Base-by-base conservation (phyloP, 306 rosid genomes). In the Delonix regia region DNA sequence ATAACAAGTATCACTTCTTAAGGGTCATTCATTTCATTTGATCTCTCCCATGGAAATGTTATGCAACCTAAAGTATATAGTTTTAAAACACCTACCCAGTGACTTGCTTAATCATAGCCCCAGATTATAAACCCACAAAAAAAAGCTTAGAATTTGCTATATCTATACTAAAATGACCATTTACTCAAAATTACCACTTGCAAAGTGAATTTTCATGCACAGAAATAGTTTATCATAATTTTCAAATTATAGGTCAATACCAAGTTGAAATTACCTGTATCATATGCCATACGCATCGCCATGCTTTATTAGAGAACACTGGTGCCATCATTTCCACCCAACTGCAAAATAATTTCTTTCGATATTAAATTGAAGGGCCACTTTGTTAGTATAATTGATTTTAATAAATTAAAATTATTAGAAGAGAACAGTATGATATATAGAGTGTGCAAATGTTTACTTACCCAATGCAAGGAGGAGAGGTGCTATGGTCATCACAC, bases 291-390 rank as follows among this genome's bases (percentile, higher is more conserved):
- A 85, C 94, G 55, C 98, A 94, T 81, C 44, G 84, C 98, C 98
- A 94, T 56, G 97, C 88, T 16, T 73, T 85, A 75, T 81, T 89
- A 48, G 98, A 87, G 78, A 94, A 92, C 82, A 94, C 98, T 1
- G 98, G 98, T 45, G 97, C 98, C 98, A 94, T 94, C 97, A 92
- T 92, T 89, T 94, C 98, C 83, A 94, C 98, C 97, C 97, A 94
- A 71, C 98, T 94, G 87, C 61, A 69, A 81, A 69, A 74, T 28
- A 71, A 75, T 33, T 79, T 77, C 51, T 55, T 81, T 67, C 73
- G 60, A 63, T 36, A 70, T 36, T 76, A 81, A 71, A 78, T 61
- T 53, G 21, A 67, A 71, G 49, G 38, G 42, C 74, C 14, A 42
- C 19, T 82, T 79, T 74, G 47, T 49, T 30, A 19, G 60, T 78